Base-by-base conservation (phyloP, 345 rosid genomes). In the Syzygium jambos region DNA sequence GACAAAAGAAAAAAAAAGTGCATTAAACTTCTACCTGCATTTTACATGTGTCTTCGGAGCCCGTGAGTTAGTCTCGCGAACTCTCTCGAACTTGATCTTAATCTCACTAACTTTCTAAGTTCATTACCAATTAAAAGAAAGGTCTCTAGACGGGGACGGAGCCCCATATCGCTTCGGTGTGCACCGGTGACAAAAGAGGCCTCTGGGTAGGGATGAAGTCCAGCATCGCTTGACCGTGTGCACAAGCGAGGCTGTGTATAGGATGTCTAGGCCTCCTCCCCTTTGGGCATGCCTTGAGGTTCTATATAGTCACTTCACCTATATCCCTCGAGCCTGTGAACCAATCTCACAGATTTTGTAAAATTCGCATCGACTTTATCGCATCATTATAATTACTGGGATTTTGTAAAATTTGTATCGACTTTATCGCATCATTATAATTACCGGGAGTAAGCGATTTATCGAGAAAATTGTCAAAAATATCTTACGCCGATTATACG, bases 401-500 rank as follows among this genome's bases (percentile, higher is more conserved):
- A 25, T 56, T 56, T 56, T 56, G 61, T 56, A 56, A 9, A n/a
- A 5, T 56, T 56, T n/a, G 6, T 56, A 56, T 12, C 10, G 6
- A 23, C 61, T 56, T 56, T n/a, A 23, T 22, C 6, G 0, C 61
- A 23, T 56, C 23, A 56, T 9, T 56, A 23, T 56, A 56, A 56
- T 56, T 56, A 57, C 29, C 65, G 6, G 27, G 65, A 25, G 65
- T 23, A 23, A 10, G 29, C 25, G 5, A 3, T 1, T 57, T 0
- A 11, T 57, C 0, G 6, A 2, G 30, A 57, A 2, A 57, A 25
- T 57, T 25, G 25, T 25, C 1, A 57, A 57, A n/a, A 25, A 57
- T 10, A 0, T 57, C 27, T 1, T 11, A 57, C 5, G 25, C 7
- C 0, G 23, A 56, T 23, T 0, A 2, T 57, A 57, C 0, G 3